A percentile compares a stretch with the other conserved stretches of the same genome.
Evolutionary conservation across 768 basidiomycete genomes (phyloP).

Genomic region (Coprinopsis marcescibilis): DNA sequence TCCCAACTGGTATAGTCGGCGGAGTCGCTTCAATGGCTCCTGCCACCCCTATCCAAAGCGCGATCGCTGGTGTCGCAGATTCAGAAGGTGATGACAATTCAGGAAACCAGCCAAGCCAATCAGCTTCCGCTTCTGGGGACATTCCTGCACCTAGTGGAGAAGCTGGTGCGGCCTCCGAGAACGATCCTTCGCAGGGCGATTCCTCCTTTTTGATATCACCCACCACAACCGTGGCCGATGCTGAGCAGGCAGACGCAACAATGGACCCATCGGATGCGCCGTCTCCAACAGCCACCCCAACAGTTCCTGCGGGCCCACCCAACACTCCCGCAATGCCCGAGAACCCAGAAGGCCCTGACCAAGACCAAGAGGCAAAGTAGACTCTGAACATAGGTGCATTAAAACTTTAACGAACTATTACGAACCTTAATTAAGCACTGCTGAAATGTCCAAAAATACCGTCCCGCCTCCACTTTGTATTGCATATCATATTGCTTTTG

Average conservation of each 20-base stretch:
- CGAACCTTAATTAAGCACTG: too few relatives aligned
- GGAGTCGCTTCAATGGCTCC: neutral
- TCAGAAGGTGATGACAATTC: neutral
- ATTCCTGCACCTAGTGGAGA: neutral
- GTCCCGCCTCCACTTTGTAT: too few relatives aligned
- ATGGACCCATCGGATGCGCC: neutral
- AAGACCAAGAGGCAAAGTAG: neutral
- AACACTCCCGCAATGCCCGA: conserved; percentile 9
- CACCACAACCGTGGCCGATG: conserved; percentile 8
- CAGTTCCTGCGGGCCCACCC: conserved; percentile 8
- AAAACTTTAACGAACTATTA: too few relatives aligned
- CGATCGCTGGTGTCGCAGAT: conserved; percentile 1
- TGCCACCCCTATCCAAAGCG: neutral
- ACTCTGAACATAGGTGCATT: neutral
- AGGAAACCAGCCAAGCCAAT: conserved; percentile 1
- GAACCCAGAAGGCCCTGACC: neutral
- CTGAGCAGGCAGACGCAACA: conserved; percentile 8
- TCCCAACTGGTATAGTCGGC: conserved; percentile 5
- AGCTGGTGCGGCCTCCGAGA: neutral
- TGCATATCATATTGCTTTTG: neutral
- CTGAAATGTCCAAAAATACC: too few relatives aligned
- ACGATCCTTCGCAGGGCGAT: neutral
- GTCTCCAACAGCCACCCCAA: conserved; percentile 4
- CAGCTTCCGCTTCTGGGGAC: conserved; percentile 3
- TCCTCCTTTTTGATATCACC: conserved; percentile 11